Evolutionary conservation across 1,284 basidiomycete species (phyloP).

Genomic region (Gastroboletus turbinatus): DNA sequence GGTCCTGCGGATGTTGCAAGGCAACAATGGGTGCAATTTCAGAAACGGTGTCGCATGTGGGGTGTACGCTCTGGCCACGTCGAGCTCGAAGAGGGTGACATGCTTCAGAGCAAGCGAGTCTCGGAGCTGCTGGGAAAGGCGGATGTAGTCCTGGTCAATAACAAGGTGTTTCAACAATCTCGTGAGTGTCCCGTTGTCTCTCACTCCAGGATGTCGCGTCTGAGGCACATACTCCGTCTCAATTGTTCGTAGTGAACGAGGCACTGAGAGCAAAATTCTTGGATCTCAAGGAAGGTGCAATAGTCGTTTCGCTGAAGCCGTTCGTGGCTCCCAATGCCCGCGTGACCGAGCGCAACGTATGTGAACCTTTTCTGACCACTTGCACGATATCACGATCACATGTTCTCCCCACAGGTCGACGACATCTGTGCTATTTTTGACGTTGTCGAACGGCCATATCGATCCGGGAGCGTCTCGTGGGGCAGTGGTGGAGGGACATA

Average conservation of each 20-base stretch:
- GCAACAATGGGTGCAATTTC: conserved; percentile 61
- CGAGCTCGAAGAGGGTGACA: conserved; percentile 72
- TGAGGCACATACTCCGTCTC: neutral
- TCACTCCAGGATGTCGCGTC: neutral
- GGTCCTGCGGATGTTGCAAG: conserved; percentile 64
- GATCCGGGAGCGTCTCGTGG: conserved; percentile 74
- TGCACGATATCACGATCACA: conserved; percentile 3
- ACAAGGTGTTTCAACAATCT: conserved; percentile 72
- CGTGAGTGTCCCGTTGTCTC: conserved; percentile 44
- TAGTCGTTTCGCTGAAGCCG: conserved; percentile 71
- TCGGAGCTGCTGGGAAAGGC: conserved; percentile 63
- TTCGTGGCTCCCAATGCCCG: conserved; percentile 67
- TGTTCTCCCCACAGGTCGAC: conserved; percentile 47
- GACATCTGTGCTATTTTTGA: conserved; percentile 77
- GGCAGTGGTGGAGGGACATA: conserved; percentile 65
- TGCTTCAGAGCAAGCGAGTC: conserved; percentile 61
- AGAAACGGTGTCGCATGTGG: conserved; percentile 72
- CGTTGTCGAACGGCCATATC: conserved; percentile 64
- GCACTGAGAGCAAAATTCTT: conserved; percentile 70
- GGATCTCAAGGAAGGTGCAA: conserved; percentile 77
- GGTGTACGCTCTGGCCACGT: conserved; percentile 64
- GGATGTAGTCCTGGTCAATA: conserved; percentile 77
- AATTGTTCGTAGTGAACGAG: conserved; percentile 62
- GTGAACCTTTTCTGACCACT: conserved; percentile 26
- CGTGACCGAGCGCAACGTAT: conserved; percentile 71